Conservation (phyloP, 2,329 filamentous ascomycete species). For the Nemania serpens region DNA sequence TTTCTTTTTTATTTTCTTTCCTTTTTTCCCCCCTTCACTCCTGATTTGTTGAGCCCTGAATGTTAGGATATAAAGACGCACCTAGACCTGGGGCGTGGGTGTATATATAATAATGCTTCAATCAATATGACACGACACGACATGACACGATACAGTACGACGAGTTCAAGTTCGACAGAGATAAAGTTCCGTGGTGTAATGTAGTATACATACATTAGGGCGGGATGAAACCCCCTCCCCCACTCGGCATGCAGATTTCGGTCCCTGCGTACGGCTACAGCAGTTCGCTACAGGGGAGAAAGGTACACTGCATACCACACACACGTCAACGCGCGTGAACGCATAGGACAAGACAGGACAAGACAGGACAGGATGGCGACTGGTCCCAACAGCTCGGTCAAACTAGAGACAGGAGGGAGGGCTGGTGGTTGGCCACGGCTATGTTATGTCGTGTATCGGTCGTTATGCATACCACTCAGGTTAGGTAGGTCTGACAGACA, state of each 20-base stretch:
- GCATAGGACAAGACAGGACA: too few species aligned
- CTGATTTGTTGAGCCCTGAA: background rate
- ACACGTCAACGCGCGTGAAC: constrained; percentile 4
- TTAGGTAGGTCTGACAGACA: background rate
- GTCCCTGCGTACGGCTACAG: background rate
- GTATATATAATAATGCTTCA: background rate
- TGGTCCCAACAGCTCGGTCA: constrained; percentile 20
- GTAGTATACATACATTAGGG: too few species aligned
- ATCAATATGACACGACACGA: too few species aligned
- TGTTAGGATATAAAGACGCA: background rate
- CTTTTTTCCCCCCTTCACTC: background rate
- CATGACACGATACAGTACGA: too few species aligned
- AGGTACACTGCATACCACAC: constrained; percentile 3
- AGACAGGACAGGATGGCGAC: background rate
- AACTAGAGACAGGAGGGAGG: background rate
- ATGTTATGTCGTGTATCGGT: background rate
- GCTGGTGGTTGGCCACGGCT: background rate
- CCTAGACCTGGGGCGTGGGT: background rate
- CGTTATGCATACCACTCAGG: too few species aligned
- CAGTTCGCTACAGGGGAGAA: background rate
- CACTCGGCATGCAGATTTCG: background rate
- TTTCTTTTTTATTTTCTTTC: background rate
- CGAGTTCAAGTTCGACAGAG: too few species aligned
- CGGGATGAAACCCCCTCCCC: too few species aligned
- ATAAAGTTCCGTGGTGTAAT: too few species aligned